Base-by-base conservation (phyloP, 805 yeast genomes). In the Diddensiella santjacobensis region DNA sequence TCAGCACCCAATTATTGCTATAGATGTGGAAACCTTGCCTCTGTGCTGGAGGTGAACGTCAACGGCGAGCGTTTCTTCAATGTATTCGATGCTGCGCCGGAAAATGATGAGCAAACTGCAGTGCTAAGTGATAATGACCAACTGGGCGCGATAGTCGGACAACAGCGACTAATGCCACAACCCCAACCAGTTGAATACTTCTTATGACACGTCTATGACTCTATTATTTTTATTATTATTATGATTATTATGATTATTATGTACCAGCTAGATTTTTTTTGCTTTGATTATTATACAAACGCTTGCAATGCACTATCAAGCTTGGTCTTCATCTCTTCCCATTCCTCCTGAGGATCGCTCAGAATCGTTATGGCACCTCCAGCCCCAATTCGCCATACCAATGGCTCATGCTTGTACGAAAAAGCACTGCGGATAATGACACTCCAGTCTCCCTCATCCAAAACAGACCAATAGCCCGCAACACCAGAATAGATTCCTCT, bases 1-100 rank as follows among this genome's bases (percentile, higher is more conserved):
- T 83, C 93, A 0, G 99, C 99, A 0, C 99, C 99, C 0, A 93
- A 93, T 63, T 93, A 93, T 63, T 93, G 99, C 63, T 93, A 93
- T 61, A 67, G 99, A 52, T 93, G 99, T 66, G 99, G 99, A 0
- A 93, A 93, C 63, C 81, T 88, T 63, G 99, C 99, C 3, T 86
- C 96, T n/a, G 90, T 93, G n/a, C 73, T 93, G 53, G 99, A 93
- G 65, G 80, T 93, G 3, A 78, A 77, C 56, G 79, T 77, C 43
- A 79, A 81, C 22, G 83, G 86, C 40, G 81, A 79, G 46, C 75
- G 79, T 52, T 78, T 71, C 58, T 93, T 91, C 68, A 93, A 93
- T 62, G 96, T 95, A 1, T 93, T 93, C 67, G 98, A 88, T 54
- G 98, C 96, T 11, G 93, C 97, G 4, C 98, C 98, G 0, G 97